phyloP scores from a whole-genome alignment of 768 basidiomycete genomes.

The Rubroboletus pulcherrimus region DNA sequence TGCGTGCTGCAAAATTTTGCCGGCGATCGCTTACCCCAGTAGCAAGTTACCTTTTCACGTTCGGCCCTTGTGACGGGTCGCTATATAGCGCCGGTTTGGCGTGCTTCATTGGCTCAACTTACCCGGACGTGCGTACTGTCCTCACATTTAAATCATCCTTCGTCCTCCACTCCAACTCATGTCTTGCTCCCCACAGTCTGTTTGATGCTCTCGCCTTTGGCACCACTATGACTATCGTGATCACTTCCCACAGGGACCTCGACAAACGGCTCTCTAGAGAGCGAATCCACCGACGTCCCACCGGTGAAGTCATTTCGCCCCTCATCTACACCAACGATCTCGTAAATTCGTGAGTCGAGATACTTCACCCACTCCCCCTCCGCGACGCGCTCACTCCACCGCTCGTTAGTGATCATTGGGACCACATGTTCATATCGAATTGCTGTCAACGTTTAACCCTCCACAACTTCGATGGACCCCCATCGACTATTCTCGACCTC shows the following conservation, averaged over 20 bases:
- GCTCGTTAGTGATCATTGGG: slow-evolving; percentile 60
- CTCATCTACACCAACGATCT: slow-evolving; percentile 46
- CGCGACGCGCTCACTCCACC: background rate
- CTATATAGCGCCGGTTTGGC: slow-evolving; percentile 17
- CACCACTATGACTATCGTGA: slow-evolving; percentile 21
- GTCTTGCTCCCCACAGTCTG: slow-evolving; percentile 12
- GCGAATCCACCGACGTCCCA: slow-evolving; percentile 39
- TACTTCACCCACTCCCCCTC: background rate
- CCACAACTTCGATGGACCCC: slow-evolving; percentile 50
- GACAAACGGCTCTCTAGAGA: slow-evolving; percentile 42
- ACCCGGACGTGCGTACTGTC: slow-evolving; percentile 22
- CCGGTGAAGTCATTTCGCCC: slow-evolving; percentile 55
- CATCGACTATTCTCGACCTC: slow-evolving; percentile 55
- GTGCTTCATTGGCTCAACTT: slow-evolving; percentile 7
- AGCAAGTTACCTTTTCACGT: slow-evolving; percentile 2
- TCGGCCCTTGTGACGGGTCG: slow-evolving; percentile 1
- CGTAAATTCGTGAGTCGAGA: slow-evolving; percentile 49
- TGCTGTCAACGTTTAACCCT: slow-evolving; percentile 50
- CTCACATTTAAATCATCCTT: slow-evolving; percentile 16
- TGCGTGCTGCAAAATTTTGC: slow-evolving; percentile 19
- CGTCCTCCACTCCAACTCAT: slow-evolving; percentile 6
- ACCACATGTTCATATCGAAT: slow-evolving; percentile 57
- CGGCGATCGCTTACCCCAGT: slow-evolving; percentile 19
- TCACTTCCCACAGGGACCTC: slow-evolving; percentile 37
- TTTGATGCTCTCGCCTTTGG: slow-evolving; percentile 24